Evolutionary conservation across 192 early-diverging fungal species (phyloP).

Genomic region (Gryganskiella cystojenkinii): DNA sequence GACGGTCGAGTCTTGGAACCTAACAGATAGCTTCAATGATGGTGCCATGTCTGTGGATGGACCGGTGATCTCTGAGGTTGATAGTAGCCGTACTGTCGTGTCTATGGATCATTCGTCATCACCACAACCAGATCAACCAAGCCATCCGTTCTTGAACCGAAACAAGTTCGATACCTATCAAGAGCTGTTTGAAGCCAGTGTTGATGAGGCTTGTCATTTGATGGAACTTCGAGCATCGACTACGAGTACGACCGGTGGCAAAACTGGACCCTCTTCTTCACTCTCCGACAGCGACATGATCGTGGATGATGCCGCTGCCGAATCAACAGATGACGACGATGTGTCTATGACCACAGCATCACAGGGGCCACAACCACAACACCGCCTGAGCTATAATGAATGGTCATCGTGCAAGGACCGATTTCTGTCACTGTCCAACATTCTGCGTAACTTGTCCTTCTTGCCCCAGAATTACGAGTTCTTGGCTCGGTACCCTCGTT

Average conservation of each 20-base stretch:
- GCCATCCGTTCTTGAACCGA: constrained; percentile 22
- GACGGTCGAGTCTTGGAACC: constrained; percentile 19
- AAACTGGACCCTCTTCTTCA: background rate
- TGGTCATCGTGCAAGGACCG: constrained; percentile 56
- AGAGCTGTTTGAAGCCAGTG: constrained; percentile 61
- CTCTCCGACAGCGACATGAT: too few species aligned
- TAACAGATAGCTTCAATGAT: background rate
- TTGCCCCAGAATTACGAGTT: constrained; percentile 59
- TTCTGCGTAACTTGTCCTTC: constrained; percentile 68
- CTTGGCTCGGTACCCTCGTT: constrained; percentile 57
- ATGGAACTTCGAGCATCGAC: constrained; percentile 41
- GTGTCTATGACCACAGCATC: background rate
- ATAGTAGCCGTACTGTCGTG: too few species aligned
- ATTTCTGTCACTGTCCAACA: constrained; percentile 62
- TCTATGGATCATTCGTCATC: constrained; percentile 1
- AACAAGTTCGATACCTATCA: constrained; percentile 54
- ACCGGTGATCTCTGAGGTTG: background rate
- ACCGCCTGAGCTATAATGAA: constrained; percentile 14
- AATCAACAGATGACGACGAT: background rate
- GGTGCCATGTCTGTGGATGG: background rate
- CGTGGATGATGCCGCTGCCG: background rate
- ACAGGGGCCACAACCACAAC: constrained; percentile 5
- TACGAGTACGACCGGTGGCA: too few species aligned
- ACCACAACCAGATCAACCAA: background rate
- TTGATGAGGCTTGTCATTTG: constrained; percentile 59